Base-by-base conservation (phyloP, 2,329 filamentous ascomycete species). In the Trichophyton rubrum region DNA sequence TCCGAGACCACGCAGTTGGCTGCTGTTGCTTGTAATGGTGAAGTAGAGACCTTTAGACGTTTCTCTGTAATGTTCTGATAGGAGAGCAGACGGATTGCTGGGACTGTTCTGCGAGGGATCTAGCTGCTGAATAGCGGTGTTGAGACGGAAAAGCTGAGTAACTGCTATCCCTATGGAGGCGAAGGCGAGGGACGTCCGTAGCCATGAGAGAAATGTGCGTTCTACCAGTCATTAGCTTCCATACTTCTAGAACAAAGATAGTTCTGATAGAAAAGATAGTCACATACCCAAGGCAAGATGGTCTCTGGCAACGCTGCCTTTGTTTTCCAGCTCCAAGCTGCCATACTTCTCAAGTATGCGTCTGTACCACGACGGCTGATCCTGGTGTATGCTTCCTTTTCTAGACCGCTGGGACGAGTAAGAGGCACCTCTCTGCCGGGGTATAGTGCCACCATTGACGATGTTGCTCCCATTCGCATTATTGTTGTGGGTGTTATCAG, bases 161-260 rank as follows among this genome's bases (percentile, higher is more conserved):
- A 86, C 77, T 24, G 84, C 84, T 51, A 86, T 84, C 59, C 84
- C 84, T 66, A 86, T 86, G 60, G 77, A 81, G 15, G 84, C 84
- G 68, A 86, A 86, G 59, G 82, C 82, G 59, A 86, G 77, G 13
- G 82, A 85, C 15, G 84, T 86, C 59, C 84, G 79, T 62, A 86
- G 78, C 84, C 84, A 86, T 64, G 84, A 84, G 47, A 86, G 77
- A 71, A 86, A 86, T n/a, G 84, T 86, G 45, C 84, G 79, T 71
- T 86, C 84, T 84, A 64, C 17, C 22, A 6, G 22, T 5, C 17
- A 13, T 51, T 27, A 51, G 45, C 2, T 24, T 15, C 22, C 41
- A 24, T 17, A 7, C 33, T 17, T 38, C 9, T 9, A 38, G 33
- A 38, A 38, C 11, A 13, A 9, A 30, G n/a, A 30, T 30, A 30